Evolutionary conservation across 73 alveolate species (phyloP).

Genomic region (Paramecium tetraurelia): DNA sequence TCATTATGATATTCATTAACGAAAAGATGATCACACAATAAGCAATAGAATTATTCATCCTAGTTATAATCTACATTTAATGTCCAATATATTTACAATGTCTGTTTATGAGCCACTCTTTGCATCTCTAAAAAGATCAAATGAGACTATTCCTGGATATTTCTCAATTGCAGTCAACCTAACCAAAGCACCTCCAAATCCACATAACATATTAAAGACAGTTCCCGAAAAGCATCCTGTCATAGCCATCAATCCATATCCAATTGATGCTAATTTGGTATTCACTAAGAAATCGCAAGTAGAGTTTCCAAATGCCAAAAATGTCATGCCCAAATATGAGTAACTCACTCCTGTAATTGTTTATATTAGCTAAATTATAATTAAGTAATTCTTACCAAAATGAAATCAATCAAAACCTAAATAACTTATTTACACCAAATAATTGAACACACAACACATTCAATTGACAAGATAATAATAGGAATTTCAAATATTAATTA

Average conservation of each 20-base stretch:
- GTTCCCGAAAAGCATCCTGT: constrained; percentile 58
- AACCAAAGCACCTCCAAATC: constrained; percentile 60
- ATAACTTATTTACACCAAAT: constrained; percentile 43
- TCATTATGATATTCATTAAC: constrained; percentile 32
- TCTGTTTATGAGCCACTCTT: neutral
- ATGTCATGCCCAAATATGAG: constrained; percentile 56
- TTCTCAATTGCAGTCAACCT: constrained; percentile 5
- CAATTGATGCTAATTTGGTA: constrained; percentile 51
- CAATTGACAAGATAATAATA: neutral
- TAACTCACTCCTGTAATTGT: constrained; percentile 31
- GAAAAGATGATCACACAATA: neutral
- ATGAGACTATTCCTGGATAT: neutral
- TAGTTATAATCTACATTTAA: neutral
- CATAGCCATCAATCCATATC: constrained; percentile 63
- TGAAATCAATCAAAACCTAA: neutral
- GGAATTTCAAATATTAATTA: neutral
- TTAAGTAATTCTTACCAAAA: neutral
- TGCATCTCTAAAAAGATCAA: neutral
- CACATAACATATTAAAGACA: constrained; percentile 35
- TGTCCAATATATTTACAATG: neutral
- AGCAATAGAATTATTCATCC: constrained; percentile 48
- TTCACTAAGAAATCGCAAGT: constrained; percentile 49
- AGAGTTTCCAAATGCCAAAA: constrained; percentile 60
- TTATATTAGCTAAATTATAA: constrained; percentile 19
- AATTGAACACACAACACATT: neutral